Evolutionary conservation across 169 alveolate species (phyloP).

Genomic region (Cyclospora cayetanensis): DNA sequence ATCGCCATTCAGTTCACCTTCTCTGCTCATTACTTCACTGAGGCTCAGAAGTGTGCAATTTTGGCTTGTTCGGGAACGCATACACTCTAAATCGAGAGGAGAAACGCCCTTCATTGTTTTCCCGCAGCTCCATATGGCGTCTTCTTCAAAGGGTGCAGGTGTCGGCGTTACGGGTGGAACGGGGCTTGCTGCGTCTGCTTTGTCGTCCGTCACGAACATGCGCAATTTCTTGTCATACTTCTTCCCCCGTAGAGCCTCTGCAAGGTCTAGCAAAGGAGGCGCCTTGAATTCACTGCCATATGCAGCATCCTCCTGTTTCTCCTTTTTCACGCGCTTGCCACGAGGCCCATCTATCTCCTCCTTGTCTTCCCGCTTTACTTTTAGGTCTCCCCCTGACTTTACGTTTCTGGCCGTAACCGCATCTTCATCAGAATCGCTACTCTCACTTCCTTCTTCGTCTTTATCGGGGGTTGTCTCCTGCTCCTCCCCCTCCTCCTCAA

Average conservation of each 20-base stretch:
- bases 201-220: neutral
- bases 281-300: neutral
- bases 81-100: conserved; percentile 14
- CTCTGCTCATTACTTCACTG: no score
- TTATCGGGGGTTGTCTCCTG: conserved; percentile 64
- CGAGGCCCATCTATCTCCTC: neutral
- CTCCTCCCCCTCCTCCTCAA: conserved; percentile 48
- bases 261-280: neutral
- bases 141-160: conserved; percentile 1
- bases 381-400: no score
- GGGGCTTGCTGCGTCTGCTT: neutral
- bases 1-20: no score
- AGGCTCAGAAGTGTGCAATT: no score
- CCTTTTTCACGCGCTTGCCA: neutral
- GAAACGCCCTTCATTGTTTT: neutral
- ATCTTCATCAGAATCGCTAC: conserved; percentile 55
- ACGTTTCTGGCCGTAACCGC: neutral
- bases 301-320: conserved; percentile 13
- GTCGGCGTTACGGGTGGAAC: neutral
- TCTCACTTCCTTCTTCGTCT: conserved; percentile 76
- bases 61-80: no score
- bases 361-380: neutral
- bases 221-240: neutral
- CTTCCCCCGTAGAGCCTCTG: neutral
- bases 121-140: conserved; percentile 5